Conservation (phyloP, 2,329 filamentous ascomycete genomes). For the Trichoderma breve region DNA sequence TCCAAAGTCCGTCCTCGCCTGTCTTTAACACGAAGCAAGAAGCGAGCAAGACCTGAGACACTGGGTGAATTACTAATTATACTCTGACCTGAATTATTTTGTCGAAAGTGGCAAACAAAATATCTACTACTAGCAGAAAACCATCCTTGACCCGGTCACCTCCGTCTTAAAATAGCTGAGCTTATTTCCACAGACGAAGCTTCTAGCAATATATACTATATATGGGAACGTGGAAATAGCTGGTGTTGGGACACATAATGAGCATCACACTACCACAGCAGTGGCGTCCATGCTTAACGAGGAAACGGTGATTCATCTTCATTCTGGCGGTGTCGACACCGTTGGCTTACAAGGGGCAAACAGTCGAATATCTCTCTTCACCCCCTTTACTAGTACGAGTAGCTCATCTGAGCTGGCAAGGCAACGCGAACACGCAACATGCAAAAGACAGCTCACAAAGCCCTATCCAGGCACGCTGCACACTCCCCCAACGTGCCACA, state of each 20-base stretch:
- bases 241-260: background rate
- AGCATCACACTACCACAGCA: background rate
- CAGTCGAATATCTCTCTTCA: background rate
- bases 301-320: background rate
- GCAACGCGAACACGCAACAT: background rate
- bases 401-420: background rate
- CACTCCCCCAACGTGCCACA: background rate
- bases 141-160: background rate
- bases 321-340: background rate
- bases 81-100: background rate
- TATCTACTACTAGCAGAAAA: background rate
- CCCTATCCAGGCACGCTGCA: background rate
- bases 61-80: background rate
- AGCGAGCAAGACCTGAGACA: background rate
- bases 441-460: conserved; percentile 4
- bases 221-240: background rate
- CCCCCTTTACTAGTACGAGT: background rate
- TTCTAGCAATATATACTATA: background rate
- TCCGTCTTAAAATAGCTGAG: background rate
- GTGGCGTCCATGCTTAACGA: background rate
- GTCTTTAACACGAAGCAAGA: background rate
- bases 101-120: background rate
- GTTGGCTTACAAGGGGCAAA: background rate
- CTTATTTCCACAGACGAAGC: background rate
- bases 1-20: background rate